These are phyloP conservation scores for Phallus indusiatus DNA, from an alignment of 768 basidiomycete genomes.

Conservation along the genomic window DNA sequence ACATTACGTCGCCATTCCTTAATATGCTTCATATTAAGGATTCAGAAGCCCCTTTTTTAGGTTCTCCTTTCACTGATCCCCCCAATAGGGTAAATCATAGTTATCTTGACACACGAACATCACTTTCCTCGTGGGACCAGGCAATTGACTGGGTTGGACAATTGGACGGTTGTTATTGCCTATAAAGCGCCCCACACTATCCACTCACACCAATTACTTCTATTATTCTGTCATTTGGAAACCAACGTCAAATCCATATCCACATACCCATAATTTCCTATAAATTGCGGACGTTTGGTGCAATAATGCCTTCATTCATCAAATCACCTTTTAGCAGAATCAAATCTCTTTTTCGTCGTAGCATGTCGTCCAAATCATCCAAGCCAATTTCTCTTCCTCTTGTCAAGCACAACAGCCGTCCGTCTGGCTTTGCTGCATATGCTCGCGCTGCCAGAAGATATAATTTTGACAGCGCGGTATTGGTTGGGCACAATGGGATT, in stretches of 20 bases:
- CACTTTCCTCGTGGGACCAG: not conserved
- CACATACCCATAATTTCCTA: not conserved
- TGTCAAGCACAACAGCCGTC: not conserved
- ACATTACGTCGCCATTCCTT: not conserved
- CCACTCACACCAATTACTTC: too few relatives aligned
- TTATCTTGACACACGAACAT: not conserved
- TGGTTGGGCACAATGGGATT: slow-evolving; percentile 1
- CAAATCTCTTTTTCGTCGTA: slow-evolving; percentile 1
- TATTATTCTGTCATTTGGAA: too few relatives aligned
- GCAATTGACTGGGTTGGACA: not conserved
- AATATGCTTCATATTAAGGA: not conserved
- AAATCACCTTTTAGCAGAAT: not conserved
- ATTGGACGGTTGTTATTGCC: too few relatives aligned
- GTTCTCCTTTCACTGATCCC: not conserved
- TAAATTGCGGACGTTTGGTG: not conserved
- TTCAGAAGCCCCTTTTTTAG: not conserved
- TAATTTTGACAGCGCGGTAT: slow-evolving; percentile 3
- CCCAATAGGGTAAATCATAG: not conserved
- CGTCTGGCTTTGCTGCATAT: slow-evolving; percentile 8
- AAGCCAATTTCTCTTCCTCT: not conserved
- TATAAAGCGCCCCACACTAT: too few relatives aligned
- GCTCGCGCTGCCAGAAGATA: slow-evolving; percentile 6
- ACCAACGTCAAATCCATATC: too few relatives aligned
- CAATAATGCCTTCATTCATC: not conserved
- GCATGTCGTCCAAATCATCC: not conserved